Evolutionary conservation across 768 basidiomycete species (phyloP).

Genomic region (Phaeolepiota aurea): DNA sequence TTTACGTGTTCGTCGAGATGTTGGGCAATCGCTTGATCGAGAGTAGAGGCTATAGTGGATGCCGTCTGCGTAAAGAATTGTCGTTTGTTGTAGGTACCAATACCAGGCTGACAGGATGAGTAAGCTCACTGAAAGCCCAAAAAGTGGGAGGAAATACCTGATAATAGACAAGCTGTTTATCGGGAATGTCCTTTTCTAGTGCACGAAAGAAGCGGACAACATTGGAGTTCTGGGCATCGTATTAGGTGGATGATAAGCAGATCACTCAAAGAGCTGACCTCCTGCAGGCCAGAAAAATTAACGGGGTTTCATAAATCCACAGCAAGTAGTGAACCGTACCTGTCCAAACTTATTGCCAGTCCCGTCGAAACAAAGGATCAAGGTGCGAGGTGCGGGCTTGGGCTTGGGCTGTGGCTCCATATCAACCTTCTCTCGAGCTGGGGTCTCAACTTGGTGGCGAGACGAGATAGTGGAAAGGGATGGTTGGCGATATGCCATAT

Average conservation of each 20-base stretch:
- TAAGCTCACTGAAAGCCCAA: no score
- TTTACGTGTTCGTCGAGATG: slow-evolving; percentile 20
- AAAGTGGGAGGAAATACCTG: slow-evolving; percentile 20
- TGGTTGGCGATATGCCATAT: no score
- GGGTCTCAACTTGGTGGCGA: no score
- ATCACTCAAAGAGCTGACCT: no score
- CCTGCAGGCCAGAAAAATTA: no score
- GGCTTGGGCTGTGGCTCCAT: no score
- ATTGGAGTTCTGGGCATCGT: slow-evolving; percentile 37
- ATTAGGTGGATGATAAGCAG: no score
- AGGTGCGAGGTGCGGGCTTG: slow-evolving; percentile 9
- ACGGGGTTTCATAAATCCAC: no score
- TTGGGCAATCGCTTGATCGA: slow-evolving; percentile 16
- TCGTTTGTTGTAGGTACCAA: slow-evolving; percentile 16
- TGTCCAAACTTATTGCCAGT: slow-evolving; percentile 21
- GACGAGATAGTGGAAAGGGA: no score
- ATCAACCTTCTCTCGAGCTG: no score
- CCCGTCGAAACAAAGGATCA: slow-evolving; percentile 20
- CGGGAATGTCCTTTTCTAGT: slow-evolving; percentile 24
- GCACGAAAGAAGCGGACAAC: slow-evolving; percentile 27
- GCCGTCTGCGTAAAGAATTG: slow-evolving; percentile 12
- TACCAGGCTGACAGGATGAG: slow-evolving; percentile 11
- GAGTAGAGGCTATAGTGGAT: slow-evolving; percentile 8
- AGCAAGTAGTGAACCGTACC: slow-evolving; percentile 8
- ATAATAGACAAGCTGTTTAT: slow-evolving; percentile 28